Percentiles rank a stretch among this genome's conserved stretches.
These are phyloP conservation scores for Maudiozyma barnettii DNA, from an alignment of 805 yeast species.

Conservation along the genomic window DNA sequence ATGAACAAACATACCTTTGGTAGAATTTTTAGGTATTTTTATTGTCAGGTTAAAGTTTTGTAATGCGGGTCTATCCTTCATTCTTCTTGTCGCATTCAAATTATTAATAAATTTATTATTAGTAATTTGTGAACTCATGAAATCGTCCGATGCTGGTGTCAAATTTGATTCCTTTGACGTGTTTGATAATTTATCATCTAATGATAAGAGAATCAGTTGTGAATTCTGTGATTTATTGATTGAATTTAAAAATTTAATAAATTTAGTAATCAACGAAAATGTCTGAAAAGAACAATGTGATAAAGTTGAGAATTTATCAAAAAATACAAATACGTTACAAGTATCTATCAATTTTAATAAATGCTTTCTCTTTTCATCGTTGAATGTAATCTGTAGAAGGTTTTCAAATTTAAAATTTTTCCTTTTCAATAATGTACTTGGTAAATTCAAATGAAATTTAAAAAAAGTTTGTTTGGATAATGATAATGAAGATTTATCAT, in stretches of 20 bases:
- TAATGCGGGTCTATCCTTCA: background rate
- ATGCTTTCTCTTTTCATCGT: conserved; percentile 13
- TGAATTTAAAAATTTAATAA: conserved; percentile 4
- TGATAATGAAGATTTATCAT: background rate
- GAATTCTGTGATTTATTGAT: background rate
- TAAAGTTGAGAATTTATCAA: conserved; percentile 19
- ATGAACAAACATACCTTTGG: conserved; percentile 20
- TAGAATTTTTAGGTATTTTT: conserved; percentile 13
- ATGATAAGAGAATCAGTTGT: conserved; percentile 2
- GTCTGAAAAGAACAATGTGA: conserved; percentile 19
- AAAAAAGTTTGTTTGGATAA: conserved; percentile 9
- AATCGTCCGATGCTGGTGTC: background rate
- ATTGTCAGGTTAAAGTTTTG: conserved; percentile 14
- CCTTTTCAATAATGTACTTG: conserved; percentile 26
- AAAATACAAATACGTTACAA: conserved; percentile 17
- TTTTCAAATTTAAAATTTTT: conserved; percentile 23
- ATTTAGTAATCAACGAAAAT: conserved; percentile 18
- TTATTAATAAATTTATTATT: background rate
- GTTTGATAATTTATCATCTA: background rate
- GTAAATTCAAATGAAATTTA: conserved; percentile 23
- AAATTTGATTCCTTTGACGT: too few relatives aligned
- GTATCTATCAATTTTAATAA: conserved; percentile 13
- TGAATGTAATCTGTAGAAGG: conserved; percentile 16
- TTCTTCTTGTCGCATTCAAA: background rate
- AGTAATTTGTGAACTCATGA: background rate